Evolutionary conservation across 192 early-diverging fungal species (phyloP).

Genomic region (Linnemannia elongata): DNA sequence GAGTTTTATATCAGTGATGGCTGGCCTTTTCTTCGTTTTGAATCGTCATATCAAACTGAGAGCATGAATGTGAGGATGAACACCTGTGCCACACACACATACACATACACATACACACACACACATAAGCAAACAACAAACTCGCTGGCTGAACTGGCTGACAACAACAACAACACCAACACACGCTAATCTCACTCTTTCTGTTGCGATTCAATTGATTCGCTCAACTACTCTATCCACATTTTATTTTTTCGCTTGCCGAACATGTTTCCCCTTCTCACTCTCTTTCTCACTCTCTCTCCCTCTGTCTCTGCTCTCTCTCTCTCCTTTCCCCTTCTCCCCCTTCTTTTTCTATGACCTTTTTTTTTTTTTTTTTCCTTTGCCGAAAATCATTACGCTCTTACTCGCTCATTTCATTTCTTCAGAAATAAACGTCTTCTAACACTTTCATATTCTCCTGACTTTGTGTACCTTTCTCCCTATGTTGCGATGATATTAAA

Average conservation of each 20-base stretch:
- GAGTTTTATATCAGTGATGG: not conserved
- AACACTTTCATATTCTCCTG: not conserved
- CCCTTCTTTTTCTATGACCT: not conserved
- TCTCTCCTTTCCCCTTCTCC: not conserved
- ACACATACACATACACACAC: too few species aligned
- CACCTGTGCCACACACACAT: not conserved
- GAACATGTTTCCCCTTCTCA: constrained; percentile 11
- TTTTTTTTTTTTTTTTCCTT: not conserved
- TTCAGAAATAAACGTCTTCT: not conserved
- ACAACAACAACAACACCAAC: not conserved
- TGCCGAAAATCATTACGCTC: not conserved
- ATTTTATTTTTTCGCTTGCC: constrained; percentile 37
- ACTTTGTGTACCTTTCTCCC: not conserved
- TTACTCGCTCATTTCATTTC: not conserved
- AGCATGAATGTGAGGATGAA: constrained; percentile 2
- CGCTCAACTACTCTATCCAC: not conserved
- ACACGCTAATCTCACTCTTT: not conserved
- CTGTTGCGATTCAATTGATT: not conserved
- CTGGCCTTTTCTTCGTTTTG: not conserved
- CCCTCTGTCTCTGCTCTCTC: too few species aligned
- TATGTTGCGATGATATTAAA: not conserved
- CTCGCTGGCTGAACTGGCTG: too few species aligned
- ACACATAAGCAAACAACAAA: too few species aligned
- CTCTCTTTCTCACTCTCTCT: not conserved
- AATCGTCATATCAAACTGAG: not conserved